phyloP scores from a whole-genome alignment of 148 eudicot species.

The Rhododendron griersonianum region DNA sequence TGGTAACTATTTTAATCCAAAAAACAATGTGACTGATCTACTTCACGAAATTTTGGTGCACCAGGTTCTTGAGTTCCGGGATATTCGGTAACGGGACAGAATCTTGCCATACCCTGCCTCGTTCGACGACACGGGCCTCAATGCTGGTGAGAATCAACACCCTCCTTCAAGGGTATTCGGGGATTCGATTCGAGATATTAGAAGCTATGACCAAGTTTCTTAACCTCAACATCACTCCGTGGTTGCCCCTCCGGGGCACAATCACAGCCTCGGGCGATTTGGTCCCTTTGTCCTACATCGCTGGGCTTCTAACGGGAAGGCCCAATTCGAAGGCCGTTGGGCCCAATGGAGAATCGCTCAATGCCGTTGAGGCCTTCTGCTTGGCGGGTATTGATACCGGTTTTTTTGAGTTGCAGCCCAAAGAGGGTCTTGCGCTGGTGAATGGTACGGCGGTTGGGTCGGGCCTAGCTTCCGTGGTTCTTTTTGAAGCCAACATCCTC shows the following conservation, averaged over 20 bases:
- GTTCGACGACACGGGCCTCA: background rate
- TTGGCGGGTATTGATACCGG: slow-evolving; percentile 5
- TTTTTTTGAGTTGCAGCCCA: slow-evolving; percentile 38
- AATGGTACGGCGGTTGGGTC: slow-evolving; percentile 41
- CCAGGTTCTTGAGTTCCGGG: slow-evolving; percentile 11
- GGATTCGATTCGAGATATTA: slow-evolving; percentile 11
- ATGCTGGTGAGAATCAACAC: slow-evolving; percentile 1
- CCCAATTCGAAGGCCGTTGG: slow-evolving; percentile 19
- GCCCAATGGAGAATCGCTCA: slow-evolving; percentile 10
- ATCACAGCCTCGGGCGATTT: slow-evolving; percentile 22
- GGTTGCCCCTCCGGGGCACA: slow-evolving; percentile 19
- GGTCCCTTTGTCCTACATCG: slow-evolving; percentile 21
- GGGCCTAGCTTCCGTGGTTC: slow-evolving; percentile 34
- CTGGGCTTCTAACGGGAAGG: slow-evolving; percentile 11
- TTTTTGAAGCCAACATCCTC: slow-evolving; percentile 33
- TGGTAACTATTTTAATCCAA: background rate
- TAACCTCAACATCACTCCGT: slow-evolving; percentile 22
- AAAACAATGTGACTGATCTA: background rate
- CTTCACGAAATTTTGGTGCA: background rate
- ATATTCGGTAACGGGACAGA: background rate
- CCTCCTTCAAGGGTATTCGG: slow-evolving; percentile 11
- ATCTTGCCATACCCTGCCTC: background rate
- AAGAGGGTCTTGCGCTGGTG: slow-evolving; percentile 38
- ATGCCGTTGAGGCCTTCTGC: slow-evolving; percentile 12
- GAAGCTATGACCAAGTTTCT: slow-evolving; percentile 11